A percentile compares a stretch with the other conserved stretches of the same genome.
Evolutionary conservation across 2,329 filamentous ascomycete genomes (phyloP).

Genomic region (Colletotrichum acutatum): DNA sequence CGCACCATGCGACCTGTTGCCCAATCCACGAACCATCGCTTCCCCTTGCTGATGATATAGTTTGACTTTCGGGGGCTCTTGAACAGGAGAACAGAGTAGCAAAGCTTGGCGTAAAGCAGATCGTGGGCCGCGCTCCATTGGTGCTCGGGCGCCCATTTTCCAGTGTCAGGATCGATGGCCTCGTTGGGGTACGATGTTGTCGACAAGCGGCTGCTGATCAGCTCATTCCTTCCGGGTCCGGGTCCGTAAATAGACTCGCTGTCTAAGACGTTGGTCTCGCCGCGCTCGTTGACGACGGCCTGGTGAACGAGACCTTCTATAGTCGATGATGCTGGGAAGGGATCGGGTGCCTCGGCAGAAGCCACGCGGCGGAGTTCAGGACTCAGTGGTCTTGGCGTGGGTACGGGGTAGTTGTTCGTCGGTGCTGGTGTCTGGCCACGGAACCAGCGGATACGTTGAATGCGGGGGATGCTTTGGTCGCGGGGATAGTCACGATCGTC

Average conservation of each 20-base stretch:
- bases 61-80: constrained; percentile 68
- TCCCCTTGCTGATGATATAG: constrained; percentile 66
- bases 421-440: constrained; percentile 50
- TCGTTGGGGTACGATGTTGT: constrained; percentile 58
- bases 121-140: constrained; percentile 67
- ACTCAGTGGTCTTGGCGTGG: constrained; percentile 31
- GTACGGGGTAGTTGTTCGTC: constrained; percentile 37
- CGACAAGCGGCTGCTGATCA: constrained; percentile 52
- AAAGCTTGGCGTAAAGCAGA: constrained; percentile 68
- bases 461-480: constrained; percentile 70
- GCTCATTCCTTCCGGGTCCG: constrained; percentile 29
- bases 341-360: constrained; percentile 5
- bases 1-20: constrained; percentile 64
- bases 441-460: constrained; percentile 63
- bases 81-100: constrained; percentile 68
- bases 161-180: constrained; percentile 58
- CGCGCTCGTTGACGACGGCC: constrained; percentile 20
- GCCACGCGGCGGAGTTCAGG: constrained; percentile 8
- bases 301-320: constrained; percentile 17
- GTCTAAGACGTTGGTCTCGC: constrained; percentile 16
- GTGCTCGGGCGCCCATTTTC: constrained; percentile 67
- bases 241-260: constrained; percentile 29
- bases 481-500: constrained; percentile 75
- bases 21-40: constrained; percentile 71
- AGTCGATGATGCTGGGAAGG: constrained; percentile 24